phyloP scores from a whole-genome alignment of 2,329 filamentous ascomycete species.

The Fusarium coffeatum region DNA sequence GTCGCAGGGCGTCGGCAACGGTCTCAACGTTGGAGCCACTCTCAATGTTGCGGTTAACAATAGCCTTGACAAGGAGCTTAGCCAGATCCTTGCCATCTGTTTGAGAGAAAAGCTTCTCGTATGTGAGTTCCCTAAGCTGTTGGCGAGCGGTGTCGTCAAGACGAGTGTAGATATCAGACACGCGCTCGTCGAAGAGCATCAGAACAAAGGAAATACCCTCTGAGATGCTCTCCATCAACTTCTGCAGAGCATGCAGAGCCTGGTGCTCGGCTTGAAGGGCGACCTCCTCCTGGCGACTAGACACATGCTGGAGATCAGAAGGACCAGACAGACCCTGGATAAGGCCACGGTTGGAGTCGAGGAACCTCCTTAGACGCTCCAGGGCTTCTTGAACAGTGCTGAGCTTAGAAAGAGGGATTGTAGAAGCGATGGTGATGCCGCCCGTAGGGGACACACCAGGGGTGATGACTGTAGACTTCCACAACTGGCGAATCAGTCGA shows the following conservation, averaged over 20 bases:
- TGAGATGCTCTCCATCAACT: conserved; percentile 88
- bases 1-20: conserved; percentile 90
- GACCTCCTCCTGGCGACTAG: conserved; percentile 89
- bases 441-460: conserved; percentile 64
- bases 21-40: conserved; percentile 98
- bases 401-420: conserved; percentile 75
- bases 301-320: conserved; percentile 80
- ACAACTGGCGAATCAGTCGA: conserved; percentile 87
- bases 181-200: conserved; percentile 92
- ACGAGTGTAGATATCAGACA: conserved; percentile 85
- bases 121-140: conserved; percentile 81
- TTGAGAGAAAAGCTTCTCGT: conserved; percentile 86
- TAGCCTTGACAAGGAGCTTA: conserved; percentile 94
- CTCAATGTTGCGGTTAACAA: conserved; percentile 97
- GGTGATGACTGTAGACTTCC: conserved; percentile 81
- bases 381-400: conserved; percentile 82
- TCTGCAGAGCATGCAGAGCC: conserved; percentile 85
- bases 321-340: conserved; percentile 96
- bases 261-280: conserved; percentile 94
- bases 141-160: conserved; percentile 77
- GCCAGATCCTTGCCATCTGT: conserved; percentile 85
- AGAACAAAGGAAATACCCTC: conserved; percentile 97
- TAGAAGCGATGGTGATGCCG: conserved; percentile 72
- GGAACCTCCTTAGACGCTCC: conserved; percentile 81
- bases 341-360: conserved; percentile 86